Conservation (phyloP, 805 yeast genomes). For the Pichia manshurica region DNA sequence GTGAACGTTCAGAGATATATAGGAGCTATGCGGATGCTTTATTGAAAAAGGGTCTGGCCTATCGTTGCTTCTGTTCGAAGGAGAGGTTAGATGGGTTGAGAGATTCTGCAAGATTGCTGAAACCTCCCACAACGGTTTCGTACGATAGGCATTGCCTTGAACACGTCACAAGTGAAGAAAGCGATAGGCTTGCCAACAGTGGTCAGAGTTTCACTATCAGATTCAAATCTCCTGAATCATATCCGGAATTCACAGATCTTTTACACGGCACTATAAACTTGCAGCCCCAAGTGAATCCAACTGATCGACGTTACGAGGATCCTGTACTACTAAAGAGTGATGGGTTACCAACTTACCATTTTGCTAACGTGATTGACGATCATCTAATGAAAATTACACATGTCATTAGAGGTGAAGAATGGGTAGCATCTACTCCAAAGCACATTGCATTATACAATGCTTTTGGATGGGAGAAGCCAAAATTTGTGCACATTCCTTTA, state of each 20-base stretch:
- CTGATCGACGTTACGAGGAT: slow-evolving; percentile 80
- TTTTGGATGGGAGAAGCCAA: slow-evolving; percentile 79
- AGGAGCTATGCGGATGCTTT: slow-evolving; percentile 49
- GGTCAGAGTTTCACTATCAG: slow-evolving; percentile 53
- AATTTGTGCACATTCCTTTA: slow-evolving; percentile 84
- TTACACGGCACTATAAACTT: slow-evolving; percentile 72
- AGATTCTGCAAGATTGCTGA: slow-evolving; percentile 63
- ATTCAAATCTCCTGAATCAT: slow-evolving; percentile 66
- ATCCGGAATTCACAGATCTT: slow-evolving; percentile 64
- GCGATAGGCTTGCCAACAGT: slow-evolving; percentile 30
- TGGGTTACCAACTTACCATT: slow-evolving; percentile 91
- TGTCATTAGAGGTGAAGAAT: slow-evolving; percentile 95
- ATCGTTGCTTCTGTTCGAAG: slow-evolving; percentile 80
- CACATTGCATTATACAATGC: slow-evolving; percentile 84
- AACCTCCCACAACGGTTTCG: slow-evolving; percentile 88
- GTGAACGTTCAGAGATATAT: slow-evolving; percentile 70
- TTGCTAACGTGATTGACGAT: slow-evolving; percentile 94
- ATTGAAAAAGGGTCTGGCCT: slow-evolving; percentile 65
- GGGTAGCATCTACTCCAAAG: slow-evolving; percentile 95
- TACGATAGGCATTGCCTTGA: slow-evolving; percentile 80
- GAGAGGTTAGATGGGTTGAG: slow-evolving; percentile 65
- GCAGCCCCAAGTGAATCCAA: slow-evolving; percentile 70
- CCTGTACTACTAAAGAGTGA: slow-evolving; percentile 89
- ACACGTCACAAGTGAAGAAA: slow-evolving; percentile 35
- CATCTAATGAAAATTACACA: slow-evolving; percentile 89